These are phyloP conservation scores for Hypoxylon sp. DNA, from an alignment of 2,329 filamentous ascomycete species.

Conservation along the genomic window DNA sequence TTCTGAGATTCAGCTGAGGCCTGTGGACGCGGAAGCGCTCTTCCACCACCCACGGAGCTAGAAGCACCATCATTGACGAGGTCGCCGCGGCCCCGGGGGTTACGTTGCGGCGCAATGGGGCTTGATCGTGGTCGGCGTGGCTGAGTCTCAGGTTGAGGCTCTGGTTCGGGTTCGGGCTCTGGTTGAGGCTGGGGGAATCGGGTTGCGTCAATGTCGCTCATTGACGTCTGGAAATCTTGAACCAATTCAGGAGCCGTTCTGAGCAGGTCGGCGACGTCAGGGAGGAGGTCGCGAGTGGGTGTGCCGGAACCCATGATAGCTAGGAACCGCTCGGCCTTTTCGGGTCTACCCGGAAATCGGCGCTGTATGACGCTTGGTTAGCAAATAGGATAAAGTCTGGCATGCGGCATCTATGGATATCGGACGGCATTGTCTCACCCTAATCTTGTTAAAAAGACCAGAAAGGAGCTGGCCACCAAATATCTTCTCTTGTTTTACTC, in stretches of 20 bases:
- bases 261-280: conserved; percentile 10
- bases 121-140: no score
- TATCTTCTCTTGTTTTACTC: conserved; percentile 4
- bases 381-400: background rate
- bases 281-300: conserved; percentile 9
- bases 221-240: conserved; percentile 12
- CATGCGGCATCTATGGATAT: no score
- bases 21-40: background rate
- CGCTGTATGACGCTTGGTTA: conserved; percentile 15
- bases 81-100: background rate
- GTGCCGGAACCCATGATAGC: conserved; percentile 3
- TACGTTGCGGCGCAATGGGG: background rate
- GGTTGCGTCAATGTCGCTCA: conserved; percentile 6
- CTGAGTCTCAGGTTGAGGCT: background rate
- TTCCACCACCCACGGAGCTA: background rate
- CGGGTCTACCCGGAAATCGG: conserved; percentile 21
- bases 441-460: background rate
- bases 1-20: conserved; percentile 2
- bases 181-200: background rate
- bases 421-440: conserved; percentile 6
- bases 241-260: conserved; percentile 20
- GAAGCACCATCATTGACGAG: background rate
- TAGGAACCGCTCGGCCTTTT: conserved; percentile 16
- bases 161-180: background rate
- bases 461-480: background rate